Evolutionary conservation across 2,329 filamentous ascomycete genomes (phyloP).

Genomic region (Aspergillaceae sp.): DNA sequence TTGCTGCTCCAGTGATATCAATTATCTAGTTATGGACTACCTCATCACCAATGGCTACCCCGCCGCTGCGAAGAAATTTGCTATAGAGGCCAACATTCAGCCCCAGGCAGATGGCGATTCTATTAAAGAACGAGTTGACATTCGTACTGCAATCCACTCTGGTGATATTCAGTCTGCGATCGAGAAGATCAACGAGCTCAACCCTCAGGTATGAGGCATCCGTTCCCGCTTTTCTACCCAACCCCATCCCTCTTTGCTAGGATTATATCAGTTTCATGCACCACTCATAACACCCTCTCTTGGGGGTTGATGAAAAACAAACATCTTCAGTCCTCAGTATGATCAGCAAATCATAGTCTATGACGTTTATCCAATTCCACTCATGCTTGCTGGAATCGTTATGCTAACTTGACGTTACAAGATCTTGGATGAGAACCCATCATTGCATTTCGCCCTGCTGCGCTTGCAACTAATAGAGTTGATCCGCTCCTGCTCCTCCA

Average conservation of each 20-base stretch:
- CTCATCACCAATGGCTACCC: slow-evolving; percentile 93
- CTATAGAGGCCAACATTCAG: slow-evolving; percentile 79
- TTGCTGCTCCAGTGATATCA: slow-evolving; percentile 65
- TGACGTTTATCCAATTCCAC: slow-evolving; percentile 7
- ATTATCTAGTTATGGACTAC: slow-evolving; percentile 91
- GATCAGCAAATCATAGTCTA: slow-evolving; percentile 44
- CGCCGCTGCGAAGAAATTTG: slow-evolving; percentile 85
- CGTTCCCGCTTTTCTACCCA: slow-evolving; percentile 1
- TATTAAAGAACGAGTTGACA: slow-evolving; percentile 70
- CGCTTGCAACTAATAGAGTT: slow-evolving; percentile 89
- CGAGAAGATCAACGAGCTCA: slow-evolving; percentile 76
- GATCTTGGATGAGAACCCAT: slow-evolving; percentile 77
- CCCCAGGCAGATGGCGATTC: slow-evolving; percentile 62
- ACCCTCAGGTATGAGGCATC: slow-evolving; percentile 68
- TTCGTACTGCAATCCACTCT: slow-evolving; percentile 73
- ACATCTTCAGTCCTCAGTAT: slow-evolving; percentile 79
- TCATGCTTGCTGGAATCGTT: slow-evolving; percentile 7
- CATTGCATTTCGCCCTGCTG: slow-evolving; percentile 80
- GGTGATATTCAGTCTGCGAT: slow-evolving; percentile 83
- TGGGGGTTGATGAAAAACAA: slow-evolving; percentile 77
- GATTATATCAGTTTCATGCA: slow-evolving; percentile 99
- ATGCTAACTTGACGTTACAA: slow-evolving; percentile 35
- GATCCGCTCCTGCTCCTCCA: slow-evolving; percentile 65
- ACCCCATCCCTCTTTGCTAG: slow-evolving; percentile 46
- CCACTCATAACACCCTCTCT: slow-evolving; percentile 85